A percentile compares a stretch with the other conserved stretches of the same genome.
Conservation (phyloP, 2,329 filamentous ascomycete genomes). For the Triangularia setosa region DNA sequence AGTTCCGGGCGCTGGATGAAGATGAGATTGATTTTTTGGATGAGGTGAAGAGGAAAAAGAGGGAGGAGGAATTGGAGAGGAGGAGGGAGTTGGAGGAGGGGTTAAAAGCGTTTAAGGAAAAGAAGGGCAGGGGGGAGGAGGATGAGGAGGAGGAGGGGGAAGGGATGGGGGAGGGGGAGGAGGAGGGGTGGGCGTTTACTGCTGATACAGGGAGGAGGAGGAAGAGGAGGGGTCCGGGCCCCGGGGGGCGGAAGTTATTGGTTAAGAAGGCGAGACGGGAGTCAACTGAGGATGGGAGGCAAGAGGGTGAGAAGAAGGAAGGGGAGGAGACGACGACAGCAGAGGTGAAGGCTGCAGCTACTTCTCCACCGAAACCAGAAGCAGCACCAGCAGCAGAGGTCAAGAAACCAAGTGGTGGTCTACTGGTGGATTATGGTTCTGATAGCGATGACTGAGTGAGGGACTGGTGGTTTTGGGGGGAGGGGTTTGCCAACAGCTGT, state of each 20-base stretch:
- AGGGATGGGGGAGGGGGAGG: slow-evolving; percentile 17
- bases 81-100: slow-evolving; percentile 55
- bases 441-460: slow-evolving; percentile 20
- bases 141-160: slow-evolving; percentile 13
- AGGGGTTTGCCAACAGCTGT: background rate
- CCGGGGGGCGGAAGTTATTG: slow-evolving; percentile 32
- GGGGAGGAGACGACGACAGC: slow-evolving; percentile 7
- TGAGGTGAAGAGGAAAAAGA: slow-evolving; percentile 47
- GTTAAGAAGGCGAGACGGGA: slow-evolving; percentile 27
- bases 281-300: slow-evolving; percentile 27
- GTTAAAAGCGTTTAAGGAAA: slow-evolving; percentile 51
- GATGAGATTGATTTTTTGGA: slow-evolving; percentile 75
- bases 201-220: slow-evolving; percentile 13
- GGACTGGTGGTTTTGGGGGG: background rate
- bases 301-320: slow-evolving; percentile 11
- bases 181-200: background rate
- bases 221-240: slow-evolving; percentile 20
- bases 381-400: background rate
- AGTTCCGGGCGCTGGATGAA: slow-evolving; percentile 73
- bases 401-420: slow-evolving; percentile 16
- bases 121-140: slow-evolving; percentile 35
- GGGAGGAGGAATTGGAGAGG: slow-evolving; percentile 51
- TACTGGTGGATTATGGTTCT: slow-evolving; percentile 27
- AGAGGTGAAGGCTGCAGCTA: background rate
- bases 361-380: background rate